Evolutionary conservation across 2,329 filamentous ascomycete species (phyloP).

Genomic region (Microsporum canis): DNA sequence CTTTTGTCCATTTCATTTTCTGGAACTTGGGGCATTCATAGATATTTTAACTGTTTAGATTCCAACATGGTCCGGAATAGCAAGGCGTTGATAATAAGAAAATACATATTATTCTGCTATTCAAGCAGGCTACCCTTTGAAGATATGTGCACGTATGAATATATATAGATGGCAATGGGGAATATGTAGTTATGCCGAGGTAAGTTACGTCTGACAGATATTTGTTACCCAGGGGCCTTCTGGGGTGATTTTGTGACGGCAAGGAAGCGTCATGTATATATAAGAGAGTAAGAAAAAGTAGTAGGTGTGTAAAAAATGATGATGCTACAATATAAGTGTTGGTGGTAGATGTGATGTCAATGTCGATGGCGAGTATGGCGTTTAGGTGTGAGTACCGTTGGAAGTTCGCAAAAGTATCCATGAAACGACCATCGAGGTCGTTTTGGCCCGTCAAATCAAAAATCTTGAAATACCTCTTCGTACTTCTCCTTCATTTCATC

Average conservation of each 20-base stretch:
- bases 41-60: not conserved
- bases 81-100: not conserved
- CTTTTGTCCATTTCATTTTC: not conserved
- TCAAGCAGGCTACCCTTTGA: not conserved
- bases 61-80: not conserved
- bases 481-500: slow-evolving; percentile 50
- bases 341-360: not conserved
- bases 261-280: not conserved
- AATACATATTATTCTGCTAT: not conserved
- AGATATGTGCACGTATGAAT: not conserved
- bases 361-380: not conserved
- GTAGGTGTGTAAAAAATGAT: not conserved
- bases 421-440: not conserved
- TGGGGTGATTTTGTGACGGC: not conserved
- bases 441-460: slow-evolving; percentile 30
- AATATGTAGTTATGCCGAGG: not conserved
- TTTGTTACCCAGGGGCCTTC: not conserved
- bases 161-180: not conserved
- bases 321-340: not conserved
- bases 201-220: not conserved
- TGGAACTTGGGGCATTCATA: not conserved
- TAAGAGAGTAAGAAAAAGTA: not conserved
- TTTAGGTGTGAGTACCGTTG: not conserved
- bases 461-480: slow-evolving; percentile 50
- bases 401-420: too few species aligned